Base-by-base conservation (phyloP, 352 stramenopile species). In the Globisporangium yorkense region DNA sequence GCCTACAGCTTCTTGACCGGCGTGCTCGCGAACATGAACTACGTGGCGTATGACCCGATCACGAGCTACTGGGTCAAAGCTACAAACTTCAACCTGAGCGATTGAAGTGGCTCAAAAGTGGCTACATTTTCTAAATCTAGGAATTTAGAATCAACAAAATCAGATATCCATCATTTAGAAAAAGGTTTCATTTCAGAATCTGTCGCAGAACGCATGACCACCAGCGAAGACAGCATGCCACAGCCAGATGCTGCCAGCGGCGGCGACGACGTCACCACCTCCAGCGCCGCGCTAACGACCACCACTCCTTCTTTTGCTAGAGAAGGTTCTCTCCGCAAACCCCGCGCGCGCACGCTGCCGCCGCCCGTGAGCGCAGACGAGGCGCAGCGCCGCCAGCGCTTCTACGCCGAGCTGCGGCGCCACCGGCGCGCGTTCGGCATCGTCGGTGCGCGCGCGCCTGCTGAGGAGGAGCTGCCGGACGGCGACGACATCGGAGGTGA, bases 41-140 rank as follows among this genome's bases (percentile, higher is more conserved):
- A 62, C 33, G 56, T 67, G 12, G 61, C 54, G 5, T 35, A 20
- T 7, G 54, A 63, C n/a, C 61, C 56, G 27, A 67, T 67, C 18
- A 51, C 48, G 20, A 56, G 43, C 9, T 59, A 67, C 43, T 67
- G 61, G 61, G 56, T 58, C n/a, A 47, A 59, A 2, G 61, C 49
- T 7, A 53, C 54, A 13, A 56, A 33, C 5, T n/a, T 62, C 21
- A 58, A 12, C 13, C 47, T 43, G 24, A 27, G 24, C 24, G 24
- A 1, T 27, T 27, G 24, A 27, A 27, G 24, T 27, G 24, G 24
- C 1, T 27, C 24, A 27, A 27, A 24, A 27, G 24, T 27, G 24
- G 24, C 24, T 27, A 27, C 24, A 27, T 27, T 27, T 27, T 27
- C 24, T 27, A 27, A 27, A 27, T 27, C 24, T 27, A 27, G 24